phyloP scores from a whole-genome alignment of 192 early-diverging fungal genomes.

The Gamsiella multidivaricata region DNA sequence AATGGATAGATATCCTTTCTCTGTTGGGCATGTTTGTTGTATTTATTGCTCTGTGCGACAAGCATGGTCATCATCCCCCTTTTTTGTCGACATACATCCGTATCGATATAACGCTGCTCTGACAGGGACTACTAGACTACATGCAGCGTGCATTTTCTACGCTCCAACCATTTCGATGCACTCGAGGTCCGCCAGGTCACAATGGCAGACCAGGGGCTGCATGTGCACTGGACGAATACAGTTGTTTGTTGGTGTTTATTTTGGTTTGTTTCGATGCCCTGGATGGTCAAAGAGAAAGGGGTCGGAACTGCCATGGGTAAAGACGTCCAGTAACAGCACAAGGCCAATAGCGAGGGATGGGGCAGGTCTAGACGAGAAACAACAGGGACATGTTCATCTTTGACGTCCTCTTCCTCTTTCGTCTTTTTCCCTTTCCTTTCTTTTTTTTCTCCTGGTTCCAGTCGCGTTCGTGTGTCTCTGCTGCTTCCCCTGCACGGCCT shows the following conservation, averaged over 20 bases:
- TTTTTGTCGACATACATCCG: too few relatives aligned
- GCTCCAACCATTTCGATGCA: background rate
- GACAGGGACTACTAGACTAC: too few relatives aligned
- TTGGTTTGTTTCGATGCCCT: too few relatives aligned
- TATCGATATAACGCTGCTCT: too few relatives aligned
- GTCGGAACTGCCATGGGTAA: slow-evolving; percentile 10
- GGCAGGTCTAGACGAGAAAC: too few relatives aligned
- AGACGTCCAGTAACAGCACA: background rate
- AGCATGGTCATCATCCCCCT: background rate
- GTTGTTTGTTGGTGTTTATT: background rate
- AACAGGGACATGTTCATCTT: background rate
- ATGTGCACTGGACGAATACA: background rate
- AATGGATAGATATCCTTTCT: too few relatives aligned
- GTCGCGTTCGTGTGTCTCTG: slow-evolving; percentile 7
- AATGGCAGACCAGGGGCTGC: slow-evolving; percentile 23
- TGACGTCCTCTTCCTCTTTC: background rate
- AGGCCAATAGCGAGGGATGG: background rate
- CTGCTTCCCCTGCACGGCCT: slow-evolving; percentile 17
- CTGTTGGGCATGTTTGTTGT: background rate
- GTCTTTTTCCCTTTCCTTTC: background rate
- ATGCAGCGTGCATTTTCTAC: too few relatives aligned
- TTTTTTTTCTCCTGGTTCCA: slow-evolving; percentile 7
- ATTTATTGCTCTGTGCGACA: too few relatives aligned
- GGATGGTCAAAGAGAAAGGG: background rate
- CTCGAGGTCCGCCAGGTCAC: slow-evolving; percentile 12